Evolutionary conservation across 2,329 filamentous ascomycete species (phyloP).

Genomic region (Tympanopsis confertula): DNA sequence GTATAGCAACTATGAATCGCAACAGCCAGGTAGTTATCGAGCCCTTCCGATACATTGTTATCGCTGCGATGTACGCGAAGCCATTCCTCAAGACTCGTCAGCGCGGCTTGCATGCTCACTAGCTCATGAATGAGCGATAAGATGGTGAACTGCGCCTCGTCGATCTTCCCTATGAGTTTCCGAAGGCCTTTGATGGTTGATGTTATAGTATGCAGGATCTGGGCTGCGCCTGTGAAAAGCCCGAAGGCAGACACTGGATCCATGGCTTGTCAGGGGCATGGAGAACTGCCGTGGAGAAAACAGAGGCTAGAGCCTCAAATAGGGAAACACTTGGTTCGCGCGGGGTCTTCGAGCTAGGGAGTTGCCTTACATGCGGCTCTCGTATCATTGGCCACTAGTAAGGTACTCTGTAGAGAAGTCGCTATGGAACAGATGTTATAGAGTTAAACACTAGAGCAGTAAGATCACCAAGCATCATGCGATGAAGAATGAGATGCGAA

Average conservation of each 20-base stretch:
- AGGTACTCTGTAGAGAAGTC: no score
- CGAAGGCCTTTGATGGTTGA: constrained; percentile 17
- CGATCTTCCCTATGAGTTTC: constrained; percentile 18
- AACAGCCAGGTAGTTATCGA: constrained; percentile 8
- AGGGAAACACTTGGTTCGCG: no score
- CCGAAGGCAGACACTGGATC: constrained; percentile 21
- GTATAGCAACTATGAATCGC: neutral
- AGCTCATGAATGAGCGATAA: constrained; percentile 20
- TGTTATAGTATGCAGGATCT: constrained; percentile 18
- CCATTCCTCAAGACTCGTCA: constrained; percentile 22
- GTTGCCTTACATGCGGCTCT: no score
- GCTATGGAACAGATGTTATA: no score
- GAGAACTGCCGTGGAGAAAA: no score
- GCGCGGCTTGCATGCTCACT: constrained; percentile 17
- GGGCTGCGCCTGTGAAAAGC: constrained; percentile 16
- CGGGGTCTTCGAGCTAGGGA: no score
- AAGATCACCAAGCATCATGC: no score
- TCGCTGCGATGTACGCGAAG: constrained; percentile 12
- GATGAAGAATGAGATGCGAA: no score
- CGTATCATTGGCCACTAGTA: no score
- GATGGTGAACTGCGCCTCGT: constrained; percentile 22
- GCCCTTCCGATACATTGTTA: constrained; percentile 8
- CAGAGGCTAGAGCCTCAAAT: no score
- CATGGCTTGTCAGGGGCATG: no score
- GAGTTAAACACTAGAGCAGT: no score